Evolutionary conservation across 768 basidiomycete species (phyloP).

Genomic region (Hirschioporus abietinus): DNA sequence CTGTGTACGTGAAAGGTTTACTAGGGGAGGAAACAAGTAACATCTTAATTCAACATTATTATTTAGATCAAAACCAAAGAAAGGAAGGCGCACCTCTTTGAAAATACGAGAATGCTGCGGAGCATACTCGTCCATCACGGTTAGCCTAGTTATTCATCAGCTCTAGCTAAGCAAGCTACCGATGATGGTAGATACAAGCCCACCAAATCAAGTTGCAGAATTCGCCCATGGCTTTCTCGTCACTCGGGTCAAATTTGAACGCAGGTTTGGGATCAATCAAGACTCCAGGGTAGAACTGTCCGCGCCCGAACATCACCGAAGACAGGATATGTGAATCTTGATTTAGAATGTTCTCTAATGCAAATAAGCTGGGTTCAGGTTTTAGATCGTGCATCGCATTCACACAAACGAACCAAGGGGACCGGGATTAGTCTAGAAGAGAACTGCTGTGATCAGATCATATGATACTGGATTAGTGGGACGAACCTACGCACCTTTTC

Average conservation of each 20-base stretch:
- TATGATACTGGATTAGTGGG: no score
- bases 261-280: conserved; percentile 30
- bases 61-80: not conserved
- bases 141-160: not conserved
- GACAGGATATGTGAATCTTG: conserved; percentile 24
- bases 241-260: conserved; percentile 22
- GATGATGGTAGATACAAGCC: not conserved
- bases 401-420: conserved; percentile 16
- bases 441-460: not conserved
- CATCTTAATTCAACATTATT: conserved; percentile 27
- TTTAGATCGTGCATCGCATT: no score
- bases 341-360: conserved; percentile 30
- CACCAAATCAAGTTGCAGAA: conserved; percentile 22
- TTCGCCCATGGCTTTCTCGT: conserved; percentile 15
- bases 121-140: not conserved
- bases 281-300: conserved; percentile 34
- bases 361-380: not conserved
- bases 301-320: conserved; percentile 37
- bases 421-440: conserved; percentile 29
- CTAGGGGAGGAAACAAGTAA: conserved; percentile 32
- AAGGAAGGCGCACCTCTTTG: conserved; percentile 3
- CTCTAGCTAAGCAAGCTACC: not conserved
- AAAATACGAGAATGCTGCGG: conserved; percentile 3
- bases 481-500: conserved; percentile 37
- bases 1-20: conserved; percentile 38